These are phyloP conservation scores for Ceratocystis colombiana DNA, from an alignment of 2,329 filamentous ascomycete species.

Conservation along the genomic window DNA sequence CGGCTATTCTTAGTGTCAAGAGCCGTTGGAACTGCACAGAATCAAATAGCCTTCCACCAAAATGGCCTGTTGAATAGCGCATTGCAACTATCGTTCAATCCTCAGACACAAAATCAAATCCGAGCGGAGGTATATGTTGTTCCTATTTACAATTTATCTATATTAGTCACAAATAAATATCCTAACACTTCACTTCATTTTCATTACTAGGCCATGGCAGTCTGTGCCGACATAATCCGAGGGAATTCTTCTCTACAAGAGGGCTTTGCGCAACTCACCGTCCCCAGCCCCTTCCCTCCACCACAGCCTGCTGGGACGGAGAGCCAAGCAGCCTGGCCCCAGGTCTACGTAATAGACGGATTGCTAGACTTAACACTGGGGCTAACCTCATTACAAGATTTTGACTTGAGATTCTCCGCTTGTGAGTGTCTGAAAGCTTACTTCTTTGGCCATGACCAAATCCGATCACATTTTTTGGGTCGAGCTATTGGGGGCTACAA, in stretches of 20 bases:
- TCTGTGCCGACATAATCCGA: conserved; percentile 80
- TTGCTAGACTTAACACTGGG: conserved; percentile 73
- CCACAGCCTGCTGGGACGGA: conserved; percentile 32
- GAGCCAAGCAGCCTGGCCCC: conserved; percentile 33
- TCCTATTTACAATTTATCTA: neutral
- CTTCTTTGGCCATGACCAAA: conserved; percentile 68
- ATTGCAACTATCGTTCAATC: conserved; percentile 71
- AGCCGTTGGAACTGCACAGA: conserved; percentile 68
- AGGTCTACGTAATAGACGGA: conserved; percentile 86
- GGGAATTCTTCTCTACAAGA: conserved; percentile 74
- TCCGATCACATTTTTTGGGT: conserved; percentile 73
- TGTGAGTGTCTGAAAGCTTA: conserved; percentile 91
- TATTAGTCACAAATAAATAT: neutral
- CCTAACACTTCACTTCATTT: conserved; percentile 12
- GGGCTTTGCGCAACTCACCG: conserved; percentile 76
- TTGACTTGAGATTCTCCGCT: conserved; percentile 73
- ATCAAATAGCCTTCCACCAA: conserved; percentile 78
- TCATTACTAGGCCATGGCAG: conserved; percentile 55
- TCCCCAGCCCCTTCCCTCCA: conserved; percentile 38
- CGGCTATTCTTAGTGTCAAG: conserved; percentile 75
- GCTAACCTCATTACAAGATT: conserved; percentile 53
- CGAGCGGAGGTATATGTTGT: conserved; percentile 60
- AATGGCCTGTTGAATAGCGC: conserved; percentile 70
- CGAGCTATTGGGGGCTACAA: conserved; percentile 81
- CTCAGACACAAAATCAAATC: conserved; percentile 61